Evolutionary conservation across 2,329 filamentous ascomycete genomes (phyloP), one percentile per base, ranked within the genome.

Genomic region (Xylariaceae sp.): DNA sequence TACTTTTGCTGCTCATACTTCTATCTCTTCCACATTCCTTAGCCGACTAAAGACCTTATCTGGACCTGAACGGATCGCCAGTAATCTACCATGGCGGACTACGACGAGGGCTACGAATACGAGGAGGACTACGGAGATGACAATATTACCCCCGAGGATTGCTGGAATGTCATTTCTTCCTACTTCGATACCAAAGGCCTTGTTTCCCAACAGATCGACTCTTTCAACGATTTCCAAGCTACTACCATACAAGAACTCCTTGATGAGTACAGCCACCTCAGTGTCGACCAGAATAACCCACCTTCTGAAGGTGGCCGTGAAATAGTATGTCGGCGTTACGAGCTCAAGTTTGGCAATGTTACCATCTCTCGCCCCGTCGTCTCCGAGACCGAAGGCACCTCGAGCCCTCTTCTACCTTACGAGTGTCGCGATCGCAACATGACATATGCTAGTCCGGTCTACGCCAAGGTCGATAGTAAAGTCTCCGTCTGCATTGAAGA

Each of bases 151-250:
- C 91, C 92, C 57, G 94, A 97, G 78, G 95, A 99, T 76, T 97
- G 92, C 79, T 99, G 95, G 94, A 89, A 89, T 61, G 93, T 97
- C 68, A 97, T 99, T 71, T 92, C 90, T 51, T 89, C 94, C 8
- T 97, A 97, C 79, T 99, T 99, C 77, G 91, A 97, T 65, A 84
- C 86, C 59, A 99, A 97, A 76, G 93, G 94, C 67, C 82, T 99
- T 26, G 94, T 96, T 18, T 96, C 94, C 13, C 93, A 99, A 75
- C 94, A 99, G 78, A 87, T 97, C 59, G 93, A 97, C 72, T 99
- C 95, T 0, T 99, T 96, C 75, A 92, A 99, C 75, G 92, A 97
- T 71, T 99, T 99, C 68, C 92, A 94, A 52, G 87, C 88, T 55
- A 92, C 90, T 18, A 97, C 92, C 0, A 93, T 99, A 75, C 92